Evolutionary conservation across 495 filamentous ascomycete genomes (phyloP).

Genomic region (Cercophora scortea): DNA sequence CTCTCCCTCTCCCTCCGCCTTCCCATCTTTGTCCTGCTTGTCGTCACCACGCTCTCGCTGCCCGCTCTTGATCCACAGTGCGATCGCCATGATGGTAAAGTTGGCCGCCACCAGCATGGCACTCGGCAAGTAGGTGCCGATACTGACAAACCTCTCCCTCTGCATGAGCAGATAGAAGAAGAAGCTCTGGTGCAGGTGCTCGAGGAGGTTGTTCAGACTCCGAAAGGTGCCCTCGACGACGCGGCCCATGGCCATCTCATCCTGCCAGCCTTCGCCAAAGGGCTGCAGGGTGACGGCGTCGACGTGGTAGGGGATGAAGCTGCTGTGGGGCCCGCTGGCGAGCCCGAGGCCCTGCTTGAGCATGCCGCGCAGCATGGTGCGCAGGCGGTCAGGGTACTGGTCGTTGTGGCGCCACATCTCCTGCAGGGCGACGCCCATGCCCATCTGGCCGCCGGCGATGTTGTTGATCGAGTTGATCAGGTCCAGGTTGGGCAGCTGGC

Average conservation of each 20-base stretch:
- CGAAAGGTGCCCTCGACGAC: slow-evolving; percentile 83
- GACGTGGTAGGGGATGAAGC: slow-evolving; percentile 96
- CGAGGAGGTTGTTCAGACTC: slow-evolving; percentile 90
- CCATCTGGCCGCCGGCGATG: slow-evolving; percentile 88
- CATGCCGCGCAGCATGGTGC: slow-evolving; percentile 91
- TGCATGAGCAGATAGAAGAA: slow-evolving; percentile 97
- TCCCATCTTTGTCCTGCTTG: neutral
- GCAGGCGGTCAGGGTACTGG: slow-evolving; percentile 71
- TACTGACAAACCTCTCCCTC: slow-evolving; percentile 87
- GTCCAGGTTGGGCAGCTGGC: slow-evolving; percentile 90
- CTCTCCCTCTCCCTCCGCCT: neutral
- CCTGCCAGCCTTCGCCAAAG: slow-evolving; percentile 86
- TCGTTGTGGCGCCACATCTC: slow-evolving; percentile 81
- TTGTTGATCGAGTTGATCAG: slow-evolving; percentile 88
- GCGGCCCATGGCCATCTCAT: slow-evolving; percentile 90
- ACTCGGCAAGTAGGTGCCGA: slow-evolving; percentile 93
- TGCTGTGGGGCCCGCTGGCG: slow-evolving; percentile 85
- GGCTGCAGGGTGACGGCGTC: slow-evolving; percentile 91
- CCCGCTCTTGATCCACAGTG: slow-evolving; percentile 84
- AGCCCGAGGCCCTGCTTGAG: slow-evolving; percentile 82
- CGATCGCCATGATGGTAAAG: slow-evolving; percentile 92
- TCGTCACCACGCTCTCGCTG: slow-evolving; percentile 14
- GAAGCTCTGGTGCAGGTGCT: slow-evolving; percentile 97
- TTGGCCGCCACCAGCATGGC: slow-evolving; percentile 92
- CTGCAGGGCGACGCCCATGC: slow-evolving; percentile 72